phyloP scores from a whole-genome alignment of 306 rosid genomes.

The Trifolium repens region DNA sequence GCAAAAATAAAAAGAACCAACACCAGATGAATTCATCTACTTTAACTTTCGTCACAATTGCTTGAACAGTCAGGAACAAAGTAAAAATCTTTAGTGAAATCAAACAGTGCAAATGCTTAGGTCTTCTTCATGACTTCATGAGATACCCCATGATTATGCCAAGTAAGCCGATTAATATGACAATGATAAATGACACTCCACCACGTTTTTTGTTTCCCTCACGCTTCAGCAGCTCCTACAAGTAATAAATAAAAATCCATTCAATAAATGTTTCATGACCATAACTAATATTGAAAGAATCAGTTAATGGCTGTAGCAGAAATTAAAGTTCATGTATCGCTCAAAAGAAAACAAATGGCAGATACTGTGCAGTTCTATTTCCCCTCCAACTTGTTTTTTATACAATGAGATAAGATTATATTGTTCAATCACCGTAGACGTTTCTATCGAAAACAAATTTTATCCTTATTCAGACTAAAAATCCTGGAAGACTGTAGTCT shows the following conservation, averaged over 20 bases:
- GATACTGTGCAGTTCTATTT: neutral
- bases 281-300: constrained; percentile 35
- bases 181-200: constrained; percentile 66
- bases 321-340: neutral
- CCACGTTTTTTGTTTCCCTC: constrained; percentile 64
- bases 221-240: constrained; percentile 86
- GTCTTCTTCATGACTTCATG: constrained; percentile 72
- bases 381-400: constrained; percentile 2
- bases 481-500: constrained; percentile 6
- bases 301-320: constrained; percentile 19
- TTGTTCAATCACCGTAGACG: constrained; percentile 6
- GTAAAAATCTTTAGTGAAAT: constrained; percentile 44
- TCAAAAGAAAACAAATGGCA: constrained; percentile 10
- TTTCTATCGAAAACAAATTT: neutral
- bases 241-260: constrained; percentile 38
- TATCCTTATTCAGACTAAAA: neutral
- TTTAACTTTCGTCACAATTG: constrained; percentile 53
- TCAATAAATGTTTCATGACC: constrained; percentile 12
- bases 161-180: constrained; percentile 65
- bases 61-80: constrained; percentile 51
- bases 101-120: constrained; percentile 41
- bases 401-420: constrained; percentile 15
- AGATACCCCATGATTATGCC: constrained; percentile 80
- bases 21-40: constrained; percentile 50
- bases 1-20: constrained; percentile 38